Percentiles rank a stretch among this genome's conserved stretches.
phyloP scores from a whole-genome alignment of 2,329 filamentous ascomycete species.

The Fusarium tuaranense region DNA sequence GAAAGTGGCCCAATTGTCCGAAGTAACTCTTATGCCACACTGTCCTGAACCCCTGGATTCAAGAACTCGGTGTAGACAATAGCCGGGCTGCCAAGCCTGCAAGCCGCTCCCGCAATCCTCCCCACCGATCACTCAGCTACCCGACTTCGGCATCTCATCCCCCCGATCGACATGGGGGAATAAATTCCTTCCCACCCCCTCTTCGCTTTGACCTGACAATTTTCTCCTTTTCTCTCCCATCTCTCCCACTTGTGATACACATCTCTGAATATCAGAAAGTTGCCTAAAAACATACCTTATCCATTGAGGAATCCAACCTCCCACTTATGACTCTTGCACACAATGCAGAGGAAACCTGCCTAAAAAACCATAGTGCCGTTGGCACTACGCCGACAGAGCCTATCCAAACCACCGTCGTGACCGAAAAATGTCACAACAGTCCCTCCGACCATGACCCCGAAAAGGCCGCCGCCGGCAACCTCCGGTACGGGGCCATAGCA shows the following conservation, averaged over 20 bases:
- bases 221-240: not conserved
- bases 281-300: not conserved
- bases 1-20: too few relatives aligned
- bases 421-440: not conserved
- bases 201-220: not conserved
- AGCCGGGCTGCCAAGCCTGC: conserved; percentile 18
- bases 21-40: too few relatives aligned
- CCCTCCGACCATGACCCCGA: conserved; percentile 11
- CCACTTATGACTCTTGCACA: conserved; percentile 27
- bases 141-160: not conserved
- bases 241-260: not conserved
- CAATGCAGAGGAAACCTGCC: conserved; percentile 48
- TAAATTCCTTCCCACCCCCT: conserved; percentile 19
- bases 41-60: not conserved
- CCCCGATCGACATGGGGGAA: not conserved
- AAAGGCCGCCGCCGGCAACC: conserved; percentile 3
- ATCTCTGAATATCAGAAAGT: not conserved
- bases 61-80: not conserved
- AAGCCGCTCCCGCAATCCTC: conserved; percentile 1
- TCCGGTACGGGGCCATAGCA: conserved; percentile 24
- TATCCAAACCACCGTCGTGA: conserved; percentile 6
- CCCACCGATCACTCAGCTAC: conserved; percentile 14
- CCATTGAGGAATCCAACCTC: conserved; percentile 4
- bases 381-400: conserved; percentile 14
- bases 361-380: conserved; percentile 41